Conservation (phyloP, 352 stramenopile genomes). For the Phytophthora cactorum region DNA sequence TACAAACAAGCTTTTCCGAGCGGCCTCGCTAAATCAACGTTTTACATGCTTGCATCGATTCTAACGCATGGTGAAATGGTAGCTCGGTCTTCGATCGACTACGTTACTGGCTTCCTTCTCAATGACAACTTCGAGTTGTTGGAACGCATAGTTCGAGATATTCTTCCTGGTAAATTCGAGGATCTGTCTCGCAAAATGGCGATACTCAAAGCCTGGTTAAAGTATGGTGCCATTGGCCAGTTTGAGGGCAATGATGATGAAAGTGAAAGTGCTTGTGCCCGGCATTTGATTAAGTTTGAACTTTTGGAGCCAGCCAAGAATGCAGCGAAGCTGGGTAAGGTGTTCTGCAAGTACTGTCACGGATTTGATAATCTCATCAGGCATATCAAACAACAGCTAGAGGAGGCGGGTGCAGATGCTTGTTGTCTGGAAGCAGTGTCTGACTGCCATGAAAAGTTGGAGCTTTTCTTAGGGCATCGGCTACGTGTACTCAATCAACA, state of each 20-base stretch:
- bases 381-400: background rate
- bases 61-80: constrained; percentile 14
- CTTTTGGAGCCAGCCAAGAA: too few relatives aligned
- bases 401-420: background rate
- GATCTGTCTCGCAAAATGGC: background rate
- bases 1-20: background rate
- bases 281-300: too few relatives aligned
- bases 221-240: background rate
- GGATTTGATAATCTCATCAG: background rate
- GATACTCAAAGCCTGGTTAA: constrained; percentile 5
- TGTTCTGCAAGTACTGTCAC: too few relatives aligned
- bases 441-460: constrained; percentile 4
- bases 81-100: constrained; percentile 4
- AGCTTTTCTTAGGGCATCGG: constrained; percentile 16
- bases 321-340: too few relatives aligned
- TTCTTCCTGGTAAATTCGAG: background rate
- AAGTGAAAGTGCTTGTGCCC: too few relatives aligned
- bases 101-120: constrained; percentile 12
- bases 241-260: too few relatives aligned
- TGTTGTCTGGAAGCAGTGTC: background rate
- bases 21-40: background rate
- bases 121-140: constrained; percentile 10
- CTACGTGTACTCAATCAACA: constrained; percentile 14
- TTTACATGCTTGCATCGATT: constrained; percentile 2
- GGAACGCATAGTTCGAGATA: constrained; percentile 5